A percentile compares a stretch with the other conserved stretches of the same genome.
Conservation (phyloP, 2,329 filamentous ascomycete genomes). For the Penicillium sp. region DNA sequence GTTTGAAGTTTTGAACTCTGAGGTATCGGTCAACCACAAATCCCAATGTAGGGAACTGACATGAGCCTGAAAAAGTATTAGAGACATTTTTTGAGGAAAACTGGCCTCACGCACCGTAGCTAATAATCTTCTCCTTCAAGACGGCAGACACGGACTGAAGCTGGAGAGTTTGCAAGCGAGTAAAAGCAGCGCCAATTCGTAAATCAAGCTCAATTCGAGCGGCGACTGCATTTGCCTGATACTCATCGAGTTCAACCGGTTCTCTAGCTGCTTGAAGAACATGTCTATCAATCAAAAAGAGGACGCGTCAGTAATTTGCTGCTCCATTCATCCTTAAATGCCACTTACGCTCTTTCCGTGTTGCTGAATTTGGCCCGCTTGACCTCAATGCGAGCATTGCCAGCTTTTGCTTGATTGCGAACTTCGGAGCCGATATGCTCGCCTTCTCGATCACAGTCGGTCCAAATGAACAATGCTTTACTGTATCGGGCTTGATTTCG, state of each 20-base stretch:
- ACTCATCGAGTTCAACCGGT: slow-evolving; percentile 78
- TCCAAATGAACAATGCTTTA: slow-evolving; percentile 91
- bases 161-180: slow-evolving; percentile 79
- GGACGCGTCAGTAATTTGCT: neutral
- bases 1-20: slow-evolving; percentile 88
- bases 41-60: slow-evolving; percentile 93
- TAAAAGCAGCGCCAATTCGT: slow-evolving; percentile 89
- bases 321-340: neutral
- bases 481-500: slow-evolving; percentile 72
- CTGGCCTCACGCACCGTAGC: slow-evolving; percentile 67
- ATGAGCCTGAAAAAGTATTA: slow-evolving; percentile 64
- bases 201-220: slow-evolving; percentile 91
- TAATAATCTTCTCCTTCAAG: slow-evolving; percentile 69
- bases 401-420: slow-evolving; percentile 73
- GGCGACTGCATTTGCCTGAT: slow-evolving; percentile 82
- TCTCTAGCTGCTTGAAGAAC: slow-evolving; percentile 80
- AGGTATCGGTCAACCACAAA: slow-evolving; percentile 98
- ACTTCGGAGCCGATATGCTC: slow-evolving; percentile 96
- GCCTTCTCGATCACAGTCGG: slow-evolving; percentile 95
- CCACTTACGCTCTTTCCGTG: slow-evolving; percentile 78
- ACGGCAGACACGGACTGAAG: slow-evolving; percentile 73
- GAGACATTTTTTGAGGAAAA: neutral
- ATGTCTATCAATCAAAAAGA: slow-evolving; percentile 61
- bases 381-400: slow-evolving; percentile 74
- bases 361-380: slow-evolving; percentile 94